phyloP scores from a whole-genome alignment of 2,329 filamentous ascomycete genomes.

The Grosmannia clavigera region DNA sequence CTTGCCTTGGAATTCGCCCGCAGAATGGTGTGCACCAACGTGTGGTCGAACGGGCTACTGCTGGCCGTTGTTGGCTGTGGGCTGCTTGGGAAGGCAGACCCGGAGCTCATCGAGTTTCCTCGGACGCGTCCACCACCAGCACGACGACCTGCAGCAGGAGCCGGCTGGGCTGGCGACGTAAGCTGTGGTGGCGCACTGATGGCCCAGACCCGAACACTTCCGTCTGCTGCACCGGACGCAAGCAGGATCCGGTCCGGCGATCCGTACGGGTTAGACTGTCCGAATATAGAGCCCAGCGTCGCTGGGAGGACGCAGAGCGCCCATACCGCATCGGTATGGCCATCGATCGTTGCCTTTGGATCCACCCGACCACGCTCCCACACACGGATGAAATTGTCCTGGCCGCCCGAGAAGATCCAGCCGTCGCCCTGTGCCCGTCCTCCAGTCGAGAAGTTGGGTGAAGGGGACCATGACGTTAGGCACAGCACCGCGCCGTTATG shows the following conservation, averaged over 20 bases:
- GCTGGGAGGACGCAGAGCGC: conserved; percentile 83
- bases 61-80: conserved; percentile 83
- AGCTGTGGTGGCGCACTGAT: conserved; percentile 82
- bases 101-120: conserved; percentile 87
- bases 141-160: conserved; percentile 33
- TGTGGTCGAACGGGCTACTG: conserved; percentile 75
- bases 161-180: conserved; percentile 60
- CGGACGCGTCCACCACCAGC: conserved; percentile 59
- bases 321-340: conserved; percentile 94
- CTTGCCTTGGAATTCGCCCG: conserved; percentile 56
- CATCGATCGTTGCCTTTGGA: conserved; percentile 86
- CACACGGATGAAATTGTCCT: conserved; percentile 83
- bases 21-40: conserved; percentile 74
- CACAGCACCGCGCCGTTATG: conserved; percentile 85
- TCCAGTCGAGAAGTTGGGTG: conserved; percentile 79
- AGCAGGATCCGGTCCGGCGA: conserved; percentile 76
- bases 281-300: conserved; percentile 69
- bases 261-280: conserved; percentile 60
- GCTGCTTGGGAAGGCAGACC: conserved; percentile 79
- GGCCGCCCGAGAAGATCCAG: conserved; percentile 96
- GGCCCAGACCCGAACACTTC: conserved; percentile 85
- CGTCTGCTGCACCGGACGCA: conserved; percentile 85
- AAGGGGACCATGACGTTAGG: conserved; percentile 74
- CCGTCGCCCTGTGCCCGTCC: conserved; percentile 82
- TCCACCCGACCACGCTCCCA: conserved; percentile 94